Evolutionary conservation across 352 stramenopile genomes (phyloP).

Genomic region (Globisporangium cederbergense): DNA sequence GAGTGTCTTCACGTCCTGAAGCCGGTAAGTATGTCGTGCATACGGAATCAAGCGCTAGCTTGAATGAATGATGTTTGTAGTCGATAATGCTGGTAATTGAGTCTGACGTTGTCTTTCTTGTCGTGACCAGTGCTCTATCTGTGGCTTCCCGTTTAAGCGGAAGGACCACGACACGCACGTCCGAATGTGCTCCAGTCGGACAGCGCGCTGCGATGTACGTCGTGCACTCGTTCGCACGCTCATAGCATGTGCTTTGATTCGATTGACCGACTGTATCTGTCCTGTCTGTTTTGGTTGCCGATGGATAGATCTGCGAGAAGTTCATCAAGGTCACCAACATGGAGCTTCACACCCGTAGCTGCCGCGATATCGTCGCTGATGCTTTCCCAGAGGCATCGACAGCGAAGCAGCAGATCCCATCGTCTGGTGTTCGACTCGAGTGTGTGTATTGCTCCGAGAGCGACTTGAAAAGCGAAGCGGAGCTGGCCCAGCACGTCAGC

Average conservation of each 20-base stretch:
- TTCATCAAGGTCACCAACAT: constrained; percentile 48
- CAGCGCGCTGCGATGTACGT: constrained; percentile 48
- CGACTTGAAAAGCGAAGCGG: constrained; percentile 20
- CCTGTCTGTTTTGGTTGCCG: background rate
- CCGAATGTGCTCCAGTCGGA: constrained; percentile 46
- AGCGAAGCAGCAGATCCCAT: background rate
- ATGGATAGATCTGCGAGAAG: constrained; percentile 33
- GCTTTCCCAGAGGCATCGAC: background rate
- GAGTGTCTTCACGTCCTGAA: constrained; percentile 25
- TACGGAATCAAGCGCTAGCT: background rate
- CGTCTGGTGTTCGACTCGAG: constrained; percentile 3
- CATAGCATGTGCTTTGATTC: too few relatives aligned
- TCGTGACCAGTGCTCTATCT: constrained; percentile 35
- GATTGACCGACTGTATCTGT: too few relatives aligned
- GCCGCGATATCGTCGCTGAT: constrained; percentile 1
- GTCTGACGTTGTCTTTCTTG: background rate
- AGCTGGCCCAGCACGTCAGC: constrained; percentile 33
- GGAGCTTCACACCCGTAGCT: constrained; percentile 18
- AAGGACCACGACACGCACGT: constrained; percentile 35
- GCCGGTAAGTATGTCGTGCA: constrained; percentile 25
- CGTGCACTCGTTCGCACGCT: background rate
- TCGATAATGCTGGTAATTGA: too few relatives aligned
- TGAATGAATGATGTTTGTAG: too few relatives aligned
- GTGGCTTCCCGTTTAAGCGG: constrained; percentile 47
- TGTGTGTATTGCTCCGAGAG: constrained; percentile 46